Conservation (phyloP, 2,329 filamentous ascomycete species). For the Pleomassaria siparia region DNA sequence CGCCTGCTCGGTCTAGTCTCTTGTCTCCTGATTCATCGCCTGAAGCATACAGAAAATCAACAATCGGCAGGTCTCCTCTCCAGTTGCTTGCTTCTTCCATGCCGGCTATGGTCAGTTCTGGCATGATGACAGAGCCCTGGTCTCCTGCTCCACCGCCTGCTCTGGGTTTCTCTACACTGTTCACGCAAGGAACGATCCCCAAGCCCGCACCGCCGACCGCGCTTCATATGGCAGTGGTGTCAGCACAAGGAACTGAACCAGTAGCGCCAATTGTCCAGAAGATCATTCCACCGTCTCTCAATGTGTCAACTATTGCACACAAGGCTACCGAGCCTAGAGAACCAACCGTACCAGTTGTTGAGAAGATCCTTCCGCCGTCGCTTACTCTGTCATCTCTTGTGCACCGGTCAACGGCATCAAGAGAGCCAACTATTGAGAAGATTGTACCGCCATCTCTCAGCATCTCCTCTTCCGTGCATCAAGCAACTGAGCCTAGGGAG, state of each 20-base stretch:
- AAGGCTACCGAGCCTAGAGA: conserved; percentile 21
- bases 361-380: conserved; percentile 30
- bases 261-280: conserved; percentile 22
- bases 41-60: conserved; percentile 24
- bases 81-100: conserved; percentile 20
- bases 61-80: conserved; percentile 24
- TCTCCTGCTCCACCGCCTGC: conserved; percentile 9
- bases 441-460: conserved; percentile 26
- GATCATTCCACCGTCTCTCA: conserved; percentile 2
- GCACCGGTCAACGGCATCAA: conserved; percentile 17
- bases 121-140: conserved; percentile 65
- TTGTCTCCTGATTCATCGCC: conserved; percentile 37
- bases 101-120: conserved; percentile 59
- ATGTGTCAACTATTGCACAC: conserved; percentile 1
- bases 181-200: conserved; percentile 28
- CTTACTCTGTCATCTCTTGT: conserved; percentile 29
- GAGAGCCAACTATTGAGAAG: conserved; percentile 25
- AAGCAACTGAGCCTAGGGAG: conserved; percentile 33
- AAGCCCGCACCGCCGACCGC: conserved; percentile 12
- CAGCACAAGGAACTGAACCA: conserved; percentile 27
- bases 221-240: conserved; percentile 22
- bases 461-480: conserved; percentile 27
- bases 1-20: conserved; percentile 37
- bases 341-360: conserved; percentile 29
- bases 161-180: conserved; percentile 23